Evolutionary conservation across 2,329 filamentous ascomycete genomes (phyloP).

Genomic region (Nemania sp.): DNA sequence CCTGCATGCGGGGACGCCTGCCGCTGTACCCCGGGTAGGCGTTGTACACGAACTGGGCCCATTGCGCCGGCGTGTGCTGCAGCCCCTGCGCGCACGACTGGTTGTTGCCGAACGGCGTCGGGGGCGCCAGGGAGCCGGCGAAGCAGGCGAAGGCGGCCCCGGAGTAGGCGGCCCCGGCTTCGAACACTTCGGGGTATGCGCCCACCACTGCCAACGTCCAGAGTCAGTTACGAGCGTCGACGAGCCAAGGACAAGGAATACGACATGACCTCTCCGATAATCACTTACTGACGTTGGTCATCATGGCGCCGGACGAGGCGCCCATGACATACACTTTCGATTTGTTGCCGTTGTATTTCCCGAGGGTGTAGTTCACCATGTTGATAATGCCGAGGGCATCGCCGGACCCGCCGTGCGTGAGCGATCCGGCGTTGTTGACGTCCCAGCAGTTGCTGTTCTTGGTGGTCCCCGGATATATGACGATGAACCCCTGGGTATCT

Average conservation of each 20-base stretch:
- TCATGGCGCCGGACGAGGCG: conserved; percentile 28
- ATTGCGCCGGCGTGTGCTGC: conserved; percentile 32
- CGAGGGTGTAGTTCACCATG: conserved; percentile 30
- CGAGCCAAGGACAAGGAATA: neutral
- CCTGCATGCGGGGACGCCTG: conserved; percentile 42
- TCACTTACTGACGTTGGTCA: conserved; percentile 31
- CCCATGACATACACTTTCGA: conserved; percentile 20
- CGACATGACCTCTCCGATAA: neutral
- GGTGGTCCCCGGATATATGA: conserved; percentile 38
- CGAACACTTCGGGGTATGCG: conserved; percentile 31
- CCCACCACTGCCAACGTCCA: conserved; percentile 17
- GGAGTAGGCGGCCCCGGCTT: conserved; percentile 26
- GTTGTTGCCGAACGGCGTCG: conserved; percentile 29
- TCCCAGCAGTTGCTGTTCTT: conserved; percentile 34
- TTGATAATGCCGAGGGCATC: conserved; percentile 29
- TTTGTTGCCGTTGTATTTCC: conserved; percentile 16
- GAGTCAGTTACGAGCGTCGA: neutral
- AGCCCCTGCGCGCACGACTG: conserved; percentile 30
- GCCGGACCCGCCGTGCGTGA: conserved; percentile 29
- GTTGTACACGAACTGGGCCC: conserved; percentile 41
- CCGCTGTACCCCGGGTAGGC: conserved; percentile 44
- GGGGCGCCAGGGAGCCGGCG: conserved; percentile 17
- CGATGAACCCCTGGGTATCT: conserved; percentile 45
- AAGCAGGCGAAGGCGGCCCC: conserved; percentile 26
- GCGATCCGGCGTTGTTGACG: conserved; percentile 27